Conservation (phyloP, 768 basidiomycete genomes). For the Suillus brevipes region DNA sequence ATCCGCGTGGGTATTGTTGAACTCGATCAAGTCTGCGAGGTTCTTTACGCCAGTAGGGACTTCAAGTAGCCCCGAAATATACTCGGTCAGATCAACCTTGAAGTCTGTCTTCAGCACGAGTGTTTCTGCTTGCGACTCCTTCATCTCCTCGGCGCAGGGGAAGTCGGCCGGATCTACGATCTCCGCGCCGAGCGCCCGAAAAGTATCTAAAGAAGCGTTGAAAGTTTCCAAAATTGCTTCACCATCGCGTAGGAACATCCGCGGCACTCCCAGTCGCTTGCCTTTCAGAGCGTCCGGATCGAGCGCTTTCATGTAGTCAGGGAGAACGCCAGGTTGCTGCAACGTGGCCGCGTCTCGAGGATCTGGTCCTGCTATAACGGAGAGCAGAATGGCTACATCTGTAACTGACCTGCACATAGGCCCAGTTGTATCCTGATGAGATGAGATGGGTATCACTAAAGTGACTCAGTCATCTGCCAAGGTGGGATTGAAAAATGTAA, state of each 20-base stretch:
- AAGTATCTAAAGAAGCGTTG: slow-evolving; percentile 37
- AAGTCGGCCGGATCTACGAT: slow-evolving; percentile 66
- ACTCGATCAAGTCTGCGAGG: slow-evolving; percentile 58
- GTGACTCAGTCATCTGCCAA: background rate
- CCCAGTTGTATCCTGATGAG: slow-evolving; percentile 59
- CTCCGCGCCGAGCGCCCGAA: slow-evolving; percentile 41
- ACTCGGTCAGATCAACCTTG: slow-evolving; percentile 58
- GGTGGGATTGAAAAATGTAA: background rate
- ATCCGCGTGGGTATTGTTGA: slow-evolving; percentile 52
- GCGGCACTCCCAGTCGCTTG: slow-evolving; percentile 46
- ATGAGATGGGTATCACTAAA: slow-evolving; percentile 56
- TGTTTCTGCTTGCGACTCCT: slow-evolving; percentile 47
- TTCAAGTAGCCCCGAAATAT: slow-evolving; percentile 44
- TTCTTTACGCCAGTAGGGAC: slow-evolving; percentile 58
- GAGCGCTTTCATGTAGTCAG: slow-evolving; percentile 57
- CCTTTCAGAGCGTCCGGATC: slow-evolving; percentile 44
- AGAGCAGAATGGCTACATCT: slow-evolving; percentile 56
- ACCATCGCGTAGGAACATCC: slow-evolving; percentile 29
- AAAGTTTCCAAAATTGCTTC: slow-evolving; percentile 36
- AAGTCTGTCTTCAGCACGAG: slow-evolving; percentile 57
- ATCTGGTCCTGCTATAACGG: slow-evolving; percentile 50
- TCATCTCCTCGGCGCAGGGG: slow-evolving; percentile 51
- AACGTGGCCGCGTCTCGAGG: slow-evolving; percentile 41
- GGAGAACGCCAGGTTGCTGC: slow-evolving; percentile 47
- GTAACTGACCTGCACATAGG: slow-evolving; percentile 54